Base-by-base conservation (phyloP, 225 moss, liverwort and hornwort genomes). In the Physcomitrium patens region DNA sequence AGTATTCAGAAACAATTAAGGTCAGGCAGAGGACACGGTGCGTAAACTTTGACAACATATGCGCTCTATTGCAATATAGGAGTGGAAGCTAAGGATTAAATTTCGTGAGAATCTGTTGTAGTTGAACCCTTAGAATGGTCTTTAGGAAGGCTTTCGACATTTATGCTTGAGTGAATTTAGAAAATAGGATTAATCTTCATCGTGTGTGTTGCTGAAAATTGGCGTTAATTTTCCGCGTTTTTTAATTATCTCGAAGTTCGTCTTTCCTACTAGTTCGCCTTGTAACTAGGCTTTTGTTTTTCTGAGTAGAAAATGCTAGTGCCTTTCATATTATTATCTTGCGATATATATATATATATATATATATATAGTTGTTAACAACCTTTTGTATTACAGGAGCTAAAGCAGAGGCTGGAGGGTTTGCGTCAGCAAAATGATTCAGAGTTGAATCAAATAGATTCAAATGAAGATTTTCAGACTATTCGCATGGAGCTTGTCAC, bases 401-500 rank as follows among this genome's bases (percentile, higher is more conserved):
- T 89, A 63, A 87, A 85, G 63, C 78, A 82, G 56, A 71, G 71
- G 66, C 80, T 85, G 50, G 86, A 87, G 55, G 68, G 68, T 45
- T 17, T 86, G 65, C 82, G 74, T 59, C 80, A 70, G 65, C 82
- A 68, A 76, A 68, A 71, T 46, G 69, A 74, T 27, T 76, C 78
- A 17, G 67, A 76, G 19, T 68, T 65, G n/a, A 27, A 62, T 52
- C 83, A 81, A 52, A 65, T 70, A 42, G 68, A 72, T 17, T 75
- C 68, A 55, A 78, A 77, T 47, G 81, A 91, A 12, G 87, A 91
- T 64, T 62, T 87, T 16, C 77, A 85, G 26, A 63, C 82, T 46
- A 76, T 89, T 8, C 89, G 83, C 31, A 84, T 70, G 55, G 78
- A 81, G 47, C 79, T 91, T 26, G 91, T 93, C 26, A 81, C 84